phyloP scores from a whole-genome alignment of 441 rosid species.

The Raphanus hybrid region DNA sequence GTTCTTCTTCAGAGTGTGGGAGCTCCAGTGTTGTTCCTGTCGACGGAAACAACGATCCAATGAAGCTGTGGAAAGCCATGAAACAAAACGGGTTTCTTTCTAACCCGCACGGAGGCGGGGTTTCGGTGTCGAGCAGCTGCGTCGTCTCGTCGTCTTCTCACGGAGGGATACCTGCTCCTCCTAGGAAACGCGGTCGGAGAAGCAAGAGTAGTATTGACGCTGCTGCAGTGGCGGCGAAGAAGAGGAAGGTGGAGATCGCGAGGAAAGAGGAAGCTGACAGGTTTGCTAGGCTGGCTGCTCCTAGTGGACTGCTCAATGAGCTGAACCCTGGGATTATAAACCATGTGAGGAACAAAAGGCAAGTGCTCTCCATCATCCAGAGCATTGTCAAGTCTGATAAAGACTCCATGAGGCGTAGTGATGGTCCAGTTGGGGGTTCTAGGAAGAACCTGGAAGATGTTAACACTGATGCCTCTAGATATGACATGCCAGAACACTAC shows the following conservation, averaged over 20 bases:
- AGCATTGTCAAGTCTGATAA: constrained; percentile 68
- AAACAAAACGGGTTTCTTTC: constrained; percentile 84
- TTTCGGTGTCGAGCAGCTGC: constrained; percentile 52
- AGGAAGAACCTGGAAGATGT: constrained; percentile 31
- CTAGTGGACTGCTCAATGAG: constrained; percentile 87
- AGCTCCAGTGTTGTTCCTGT: constrained; percentile 56
- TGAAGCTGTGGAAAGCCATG: constrained; percentile 85
- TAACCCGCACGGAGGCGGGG: constrained; percentile 48
- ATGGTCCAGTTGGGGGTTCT: constrained; percentile 36
- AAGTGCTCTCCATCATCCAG: constrained; percentile 93
- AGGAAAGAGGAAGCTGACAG: constrained; percentile 83
- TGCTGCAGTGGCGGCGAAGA: constrained; percentile 41
- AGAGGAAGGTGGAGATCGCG: constrained; percentile 78
- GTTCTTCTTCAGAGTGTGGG: constrained; percentile 72
- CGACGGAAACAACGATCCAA: constrained; percentile 58
- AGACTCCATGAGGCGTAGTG: constrained; percentile 57
- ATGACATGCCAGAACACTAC: constrained; percentile 34
- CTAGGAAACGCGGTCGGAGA: constrained; percentile 79
- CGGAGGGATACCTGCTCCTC: constrained; percentile 86
- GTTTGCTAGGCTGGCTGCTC: constrained; percentile 86
- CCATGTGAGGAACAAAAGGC: constrained; percentile 91
- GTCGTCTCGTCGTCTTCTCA: constrained; percentile 74
- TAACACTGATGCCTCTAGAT: constrained; percentile 26
- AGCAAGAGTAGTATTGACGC: constrained; percentile 47
- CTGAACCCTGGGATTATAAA: constrained; percentile 93